phyloP scores from a whole-genome alignment of 768 basidiomycete species.

The Termitomyces sp. region DNA sequence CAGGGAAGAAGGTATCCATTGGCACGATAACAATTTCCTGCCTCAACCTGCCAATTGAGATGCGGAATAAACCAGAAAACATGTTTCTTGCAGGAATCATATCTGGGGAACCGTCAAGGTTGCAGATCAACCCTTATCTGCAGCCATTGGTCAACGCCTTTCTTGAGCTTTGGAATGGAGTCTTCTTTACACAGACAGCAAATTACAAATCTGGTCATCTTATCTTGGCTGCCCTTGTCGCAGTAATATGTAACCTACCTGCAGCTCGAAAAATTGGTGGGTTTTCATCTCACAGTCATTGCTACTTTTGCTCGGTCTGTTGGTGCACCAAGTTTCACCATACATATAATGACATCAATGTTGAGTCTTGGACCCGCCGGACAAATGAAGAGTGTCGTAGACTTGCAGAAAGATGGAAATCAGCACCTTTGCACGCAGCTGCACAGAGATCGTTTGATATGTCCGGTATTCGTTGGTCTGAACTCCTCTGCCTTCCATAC shows the following conservation, averaged over 20 bases:
- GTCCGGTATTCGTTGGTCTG: conserved; percentile 27
- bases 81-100: too few species aligned
- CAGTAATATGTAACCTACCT: conserved; percentile 27
- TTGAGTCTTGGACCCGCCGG: conserved; percentile 13
- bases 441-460: conserved; percentile 17
- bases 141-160: conserved; percentile 26
- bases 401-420: conserved; percentile 15
- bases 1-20: conserved; percentile 25
- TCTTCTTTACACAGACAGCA: conserved; percentile 7
- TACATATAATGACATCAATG: conserved; percentile 2
- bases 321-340: conserved; percentile 11
- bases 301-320: conserved; percentile 8
- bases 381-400: too few species aligned
- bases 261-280: conserved; percentile 16
- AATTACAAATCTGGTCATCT: conserved; percentile 5
- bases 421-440: conserved; percentile 4
- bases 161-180: conserved; percentile 13
- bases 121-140: conserved; percentile 24
- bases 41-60: conserved; percentile 30
- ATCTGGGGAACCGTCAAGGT: conserved; percentile 13
- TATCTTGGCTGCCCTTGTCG: conserved; percentile 15
- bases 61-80: conserved; percentile 25
- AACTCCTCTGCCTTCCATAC: conserved; percentile 27
- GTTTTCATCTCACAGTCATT: conserved; percentile 8
- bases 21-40: conserved; percentile 33